Evolutionary conservation across 352 stramenopile species (phyloP).

Genomic region (Thalassiosira ordinaria): DNA sequence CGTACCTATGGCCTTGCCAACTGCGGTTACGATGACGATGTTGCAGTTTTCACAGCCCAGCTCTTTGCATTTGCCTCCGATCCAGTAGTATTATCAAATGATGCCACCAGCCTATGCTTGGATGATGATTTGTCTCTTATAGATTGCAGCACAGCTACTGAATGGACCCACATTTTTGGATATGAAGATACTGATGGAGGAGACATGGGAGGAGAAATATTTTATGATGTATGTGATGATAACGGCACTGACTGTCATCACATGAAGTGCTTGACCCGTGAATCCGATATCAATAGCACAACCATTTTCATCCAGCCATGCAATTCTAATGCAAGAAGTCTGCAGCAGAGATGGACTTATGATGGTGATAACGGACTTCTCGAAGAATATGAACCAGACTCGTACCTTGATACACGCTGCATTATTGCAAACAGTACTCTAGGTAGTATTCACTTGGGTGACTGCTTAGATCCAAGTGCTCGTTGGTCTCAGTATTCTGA

Average conservation of each 20-base stretch:
- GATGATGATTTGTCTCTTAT: background rate
- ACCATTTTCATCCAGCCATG: background rate
- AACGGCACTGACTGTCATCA: background rate
- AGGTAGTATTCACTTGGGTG: constrained; percentile 2
- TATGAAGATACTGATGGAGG: background rate
- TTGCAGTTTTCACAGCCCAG: constrained; percentile 23
- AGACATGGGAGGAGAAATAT: constrained; percentile 35
- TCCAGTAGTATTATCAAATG: constrained; percentile 23
- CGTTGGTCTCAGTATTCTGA: constrained; percentile 35
- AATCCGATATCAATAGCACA: background rate
- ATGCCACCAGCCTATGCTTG: constrained; percentile 13
- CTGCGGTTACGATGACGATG: constrained; percentile 27
- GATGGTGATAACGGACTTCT: constrained; percentile 2
- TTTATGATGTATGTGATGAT: background rate
- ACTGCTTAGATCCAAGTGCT: constrained; percentile 1
- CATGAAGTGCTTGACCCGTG: background rate
- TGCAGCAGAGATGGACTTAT: constrained; percentile 7
- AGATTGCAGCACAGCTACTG: background rate
- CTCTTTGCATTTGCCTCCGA: constrained; percentile 36
- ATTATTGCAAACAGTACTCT: constrained; percentile 10
- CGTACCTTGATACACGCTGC: too few species aligned
- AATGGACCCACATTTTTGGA: constrained; percentile 34
- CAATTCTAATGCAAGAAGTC: background rate
- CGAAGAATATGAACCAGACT: background rate
- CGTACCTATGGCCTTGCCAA: constrained; percentile 16